A percentile compares a stretch with the other conserved stretches of the same genome.
phyloP scores from a whole-genome alignment of 306 rosid genomes.

The Clitoria ternatea region DNA sequence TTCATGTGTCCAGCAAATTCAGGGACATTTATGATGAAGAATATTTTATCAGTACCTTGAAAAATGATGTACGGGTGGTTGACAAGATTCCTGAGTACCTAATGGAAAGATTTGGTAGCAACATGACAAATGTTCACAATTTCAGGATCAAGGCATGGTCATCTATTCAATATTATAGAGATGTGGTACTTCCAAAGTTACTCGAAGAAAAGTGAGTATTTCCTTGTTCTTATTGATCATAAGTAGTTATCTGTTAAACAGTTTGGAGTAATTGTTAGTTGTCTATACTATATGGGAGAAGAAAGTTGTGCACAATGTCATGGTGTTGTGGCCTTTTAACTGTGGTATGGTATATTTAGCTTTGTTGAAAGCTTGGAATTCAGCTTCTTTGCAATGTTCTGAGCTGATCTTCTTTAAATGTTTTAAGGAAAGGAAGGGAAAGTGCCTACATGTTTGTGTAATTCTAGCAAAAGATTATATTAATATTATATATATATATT shows the following conservation, averaged over 20 bases:
- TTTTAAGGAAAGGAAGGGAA: background rate
- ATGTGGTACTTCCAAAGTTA: constrained; percentile 80
- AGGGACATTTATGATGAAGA: constrained; percentile 86
- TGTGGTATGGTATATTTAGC: background rate
- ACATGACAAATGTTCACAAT: constrained; percentile 89
- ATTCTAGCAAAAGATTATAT: background rate
- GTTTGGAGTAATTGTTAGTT: constrained; percentile 20
- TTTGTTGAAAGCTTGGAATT: background rate
- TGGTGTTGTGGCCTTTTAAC: constrained; percentile 10
- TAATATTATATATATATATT: background rate
- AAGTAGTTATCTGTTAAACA: background rate
- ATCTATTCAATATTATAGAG: constrained; percentile 71
- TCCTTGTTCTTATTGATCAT: constrained; percentile 15
- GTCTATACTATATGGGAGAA: constrained; percentile 1
- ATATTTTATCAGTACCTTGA: constrained; percentile 58
- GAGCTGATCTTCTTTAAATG: background rate
- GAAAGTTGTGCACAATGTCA: background rate
- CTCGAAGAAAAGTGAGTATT: constrained; percentile 88
- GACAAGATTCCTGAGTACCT: constrained; percentile 76
- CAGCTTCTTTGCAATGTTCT: background rate
- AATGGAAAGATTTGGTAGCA: constrained; percentile 95
- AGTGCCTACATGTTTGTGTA: background rate
- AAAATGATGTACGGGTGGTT: constrained; percentile 82
- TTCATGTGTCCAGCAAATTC: constrained; percentile 71
- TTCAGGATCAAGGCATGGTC: constrained; percentile 98